Conservation (phyloP, 345 rosid species). For the Physaria fendleri region DNA sequence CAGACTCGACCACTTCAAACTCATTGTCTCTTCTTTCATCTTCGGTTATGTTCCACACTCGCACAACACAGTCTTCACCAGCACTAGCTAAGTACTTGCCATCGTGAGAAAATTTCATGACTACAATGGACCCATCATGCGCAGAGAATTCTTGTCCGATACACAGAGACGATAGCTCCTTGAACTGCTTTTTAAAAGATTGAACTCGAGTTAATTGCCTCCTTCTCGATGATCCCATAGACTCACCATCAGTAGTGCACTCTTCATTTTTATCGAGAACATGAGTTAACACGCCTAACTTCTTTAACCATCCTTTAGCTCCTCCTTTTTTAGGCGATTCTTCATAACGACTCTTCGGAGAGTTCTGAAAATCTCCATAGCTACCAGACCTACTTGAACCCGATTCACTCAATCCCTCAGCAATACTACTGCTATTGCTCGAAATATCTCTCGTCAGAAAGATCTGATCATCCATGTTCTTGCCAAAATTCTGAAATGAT, state of each 20-base stretch:
- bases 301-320: slow-evolving; percentile 47
- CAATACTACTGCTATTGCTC: slow-evolving; percentile 27
- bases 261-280: slow-evolving; percentile 30
- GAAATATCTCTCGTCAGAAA: slow-evolving; percentile 31
- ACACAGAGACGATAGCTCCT: slow-evolving; percentile 63
- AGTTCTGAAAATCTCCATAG: slow-evolving; percentile 42
- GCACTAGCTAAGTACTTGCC: slow-evolving; percentile 67
- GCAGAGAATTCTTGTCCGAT: slow-evolving; percentile 67
- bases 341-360: slow-evolving; percentile 15
- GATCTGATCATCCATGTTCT: slow-evolving; percentile 37
- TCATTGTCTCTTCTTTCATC: slow-evolving; percentile 41
- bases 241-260: slow-evolving; percentile 28
- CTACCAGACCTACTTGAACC: slow-evolving; percentile 39
- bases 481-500: slow-evolving; percentile 21
- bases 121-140: slow-evolving; percentile 60
- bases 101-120: slow-evolving; percentile 73
- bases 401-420: slow-evolving; percentile 28
- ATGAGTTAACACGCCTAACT: slow-evolving; percentile 35
- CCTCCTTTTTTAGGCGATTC: slow-evolving; percentile 27
- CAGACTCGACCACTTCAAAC: slow-evolving; percentile 38
- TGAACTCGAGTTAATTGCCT: slow-evolving; percentile 40
- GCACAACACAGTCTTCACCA: slow-evolving; percentile 64
- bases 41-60: slow-evolving; percentile 67
- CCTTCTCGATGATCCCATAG: slow-evolving; percentile 19
- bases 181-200: slow-evolving; percentile 44